phyloP scores from a whole-genome alignment of 345 rosid genomes.

The Rhizophora apiculata region DNA sequence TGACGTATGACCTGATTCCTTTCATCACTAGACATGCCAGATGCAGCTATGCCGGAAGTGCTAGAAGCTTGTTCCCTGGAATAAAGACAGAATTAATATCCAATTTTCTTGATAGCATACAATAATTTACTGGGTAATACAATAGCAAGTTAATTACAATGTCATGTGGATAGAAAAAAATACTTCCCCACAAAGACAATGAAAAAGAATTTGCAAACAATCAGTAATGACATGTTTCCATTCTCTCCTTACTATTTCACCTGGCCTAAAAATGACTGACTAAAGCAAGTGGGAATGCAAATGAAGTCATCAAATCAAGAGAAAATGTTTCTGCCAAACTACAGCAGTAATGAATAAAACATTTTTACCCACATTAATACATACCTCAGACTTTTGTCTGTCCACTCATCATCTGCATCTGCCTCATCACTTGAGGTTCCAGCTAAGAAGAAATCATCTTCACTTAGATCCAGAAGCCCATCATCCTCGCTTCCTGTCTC shows the following conservation, averaged over 20 bases:
- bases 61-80: slow-evolving; percentile 95
- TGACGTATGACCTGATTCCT: slow-evolving; percentile 68
- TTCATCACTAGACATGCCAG: slow-evolving; percentile 98
- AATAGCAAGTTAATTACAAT: neutral
- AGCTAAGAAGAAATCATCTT: slow-evolving; percentile 84
- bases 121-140: neutral
- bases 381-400: slow-evolving; percentile 91
- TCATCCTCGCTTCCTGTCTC: slow-evolving; percentile 99
- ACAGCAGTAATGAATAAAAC: neutral
- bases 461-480: slow-evolving; percentile 88
- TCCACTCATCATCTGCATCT: slow-evolving; percentile 97
- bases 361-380: neutral
- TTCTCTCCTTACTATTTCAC: neutral
- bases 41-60: slow-evolving; percentile 82
- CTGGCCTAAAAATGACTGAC: neutral
- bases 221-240: too few relatives aligned
- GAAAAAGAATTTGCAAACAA: too few relatives aligned
- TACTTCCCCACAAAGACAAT: too few relatives aligned
- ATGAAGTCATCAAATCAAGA: neutral
- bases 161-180: neutral
- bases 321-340: neutral
- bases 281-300: slow-evolving; percentile 1
- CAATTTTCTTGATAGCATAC: neutral
- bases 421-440: slow-evolving; percentile 99
- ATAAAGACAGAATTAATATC: neutral